Conservation (phyloP, 805 yeast genomes). For the Wickerhamomyces tratensis region DNA sequence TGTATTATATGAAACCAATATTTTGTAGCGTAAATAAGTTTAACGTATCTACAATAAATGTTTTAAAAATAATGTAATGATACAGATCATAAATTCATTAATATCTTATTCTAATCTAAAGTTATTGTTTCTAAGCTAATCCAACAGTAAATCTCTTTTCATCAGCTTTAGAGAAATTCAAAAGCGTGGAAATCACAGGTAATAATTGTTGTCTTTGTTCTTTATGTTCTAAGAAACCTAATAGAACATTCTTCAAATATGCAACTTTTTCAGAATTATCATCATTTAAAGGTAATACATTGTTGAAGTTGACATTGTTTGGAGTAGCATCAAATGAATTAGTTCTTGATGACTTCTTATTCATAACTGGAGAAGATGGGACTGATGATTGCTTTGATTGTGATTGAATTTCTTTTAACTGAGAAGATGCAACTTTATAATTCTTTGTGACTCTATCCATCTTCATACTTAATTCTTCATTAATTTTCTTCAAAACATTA, state of each 20-base stretch:
- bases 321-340: conserved; percentile 19
- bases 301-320: not conserved
- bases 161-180: conserved; percentile 61
- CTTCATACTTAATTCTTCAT: conserved; percentile 61
- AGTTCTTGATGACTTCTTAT: conserved; percentile 21
- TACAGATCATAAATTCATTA: too few relatives aligned
- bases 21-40: too few relatives aligned
- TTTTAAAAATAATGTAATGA: too few relatives aligned
- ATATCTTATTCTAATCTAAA: too few relatives aligned
- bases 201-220: conserved; percentile 83
- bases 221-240: conserved; percentile 84
- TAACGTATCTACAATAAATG: too few relatives aligned
- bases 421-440: conserved; percentile 54
- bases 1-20: too few relatives aligned
- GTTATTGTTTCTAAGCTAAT: not conserved
- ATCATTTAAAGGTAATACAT: conserved; percentile 1
- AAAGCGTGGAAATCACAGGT: conserved; percentile 75
- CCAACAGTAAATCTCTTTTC: conserved; percentile 54
- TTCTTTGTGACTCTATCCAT: conserved; percentile 62
- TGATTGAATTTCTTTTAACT: conserved; percentile 38
- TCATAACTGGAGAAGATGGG: conserved; percentile 11
- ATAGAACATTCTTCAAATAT: conserved; percentile 79
- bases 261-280: conserved; percentile 43
- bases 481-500: conserved; percentile 42
- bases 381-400: conserved; percentile 7